Evolutionary conservation across 805 yeast genomes (phyloP), one percentile per base, ranked within the genome.

Genomic region (Myxozyma melibiosi): DNA sequence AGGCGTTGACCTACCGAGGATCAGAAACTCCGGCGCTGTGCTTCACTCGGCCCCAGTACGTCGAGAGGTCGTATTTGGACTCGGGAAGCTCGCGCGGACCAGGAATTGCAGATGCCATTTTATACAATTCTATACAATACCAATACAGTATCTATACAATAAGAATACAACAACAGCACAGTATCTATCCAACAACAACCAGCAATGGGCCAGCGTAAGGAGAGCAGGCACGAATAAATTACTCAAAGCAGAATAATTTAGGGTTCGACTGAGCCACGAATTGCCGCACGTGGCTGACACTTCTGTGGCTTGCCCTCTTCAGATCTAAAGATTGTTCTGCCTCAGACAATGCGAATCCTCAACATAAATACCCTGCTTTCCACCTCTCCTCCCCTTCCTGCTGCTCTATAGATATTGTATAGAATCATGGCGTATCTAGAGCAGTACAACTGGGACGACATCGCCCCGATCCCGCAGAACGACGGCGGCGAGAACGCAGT

Each of bases 11-110:
- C 30, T 60, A 70, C 67, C 76, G 71, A 30, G 99, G 99, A 69
- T 91, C 97, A 1, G 96, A 84, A 51, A 94, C 87, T 56, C 86
- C 95, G 14, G 96, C 88, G 73, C 96, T 89, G 71, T 95, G 99
- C 70, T 84, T 83, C 45, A 94, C 97, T 67, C 99, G 82, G 14
- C 99, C 99, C 86, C 87, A 81, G 73, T 94, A 94, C 0, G 96
- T 84, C 56, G 80, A 65, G 28, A 94, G 75, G 71, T 94, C 96
- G 73, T 84, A 88, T 55, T 78, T 81, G 20, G 97, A 90, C 53
- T 78, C 83, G 7, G 97, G 97, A 34, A 91, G 77, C 0, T 86
- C 78, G 43, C 87, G 80, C 6, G 87, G 84, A 14, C 97, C 97
- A 8, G 90, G 84, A 39, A 90, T 81, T 3, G 96, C 84, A 9